A percentile compares a stretch with the other conserved stretches of the same genome.
Conservation (phyloP, 176 grass and related monocot species). For the Juncus inflexus region DNA sequence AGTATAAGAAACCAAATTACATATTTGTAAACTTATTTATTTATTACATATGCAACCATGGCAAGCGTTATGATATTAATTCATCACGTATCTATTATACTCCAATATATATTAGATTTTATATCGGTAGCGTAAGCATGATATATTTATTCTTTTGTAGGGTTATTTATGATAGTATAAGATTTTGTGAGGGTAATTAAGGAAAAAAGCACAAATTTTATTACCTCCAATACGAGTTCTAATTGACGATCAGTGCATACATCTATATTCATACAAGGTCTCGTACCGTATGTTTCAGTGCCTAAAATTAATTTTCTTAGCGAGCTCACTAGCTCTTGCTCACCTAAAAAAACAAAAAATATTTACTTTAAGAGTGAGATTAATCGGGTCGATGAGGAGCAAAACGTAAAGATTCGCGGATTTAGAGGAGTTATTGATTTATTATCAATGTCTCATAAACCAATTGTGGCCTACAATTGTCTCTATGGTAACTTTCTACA, state of each 20-base stretch:
- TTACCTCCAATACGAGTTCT: constrained; percentile 72
- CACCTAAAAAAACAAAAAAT: constrained; percentile 15
- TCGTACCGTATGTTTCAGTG: constrained; percentile 58
- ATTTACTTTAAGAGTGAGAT: constrained; percentile 52
- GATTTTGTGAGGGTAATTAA: too few species aligned
- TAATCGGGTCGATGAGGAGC: constrained; percentile 52
- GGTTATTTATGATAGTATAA: too few species aligned
- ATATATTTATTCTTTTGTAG: too few species aligned
- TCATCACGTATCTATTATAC: not conserved
- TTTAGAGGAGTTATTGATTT: constrained; percentile 96
- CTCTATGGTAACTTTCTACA: constrained; percentile 56
- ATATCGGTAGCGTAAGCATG: too few species aligned
- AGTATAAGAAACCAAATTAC: constrained; percentile 28
- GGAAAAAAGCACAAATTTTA: not conserved
- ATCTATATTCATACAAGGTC: constrained; percentile 71
- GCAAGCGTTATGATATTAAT: constrained; percentile 1
- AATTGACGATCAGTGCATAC: constrained; percentile 75
- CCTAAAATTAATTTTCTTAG: constrained; percentile 64
- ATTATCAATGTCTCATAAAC: constrained; percentile 71
- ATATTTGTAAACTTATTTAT: not conserved
- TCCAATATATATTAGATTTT: too few species aligned
- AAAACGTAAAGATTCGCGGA: constrained; percentile 62
- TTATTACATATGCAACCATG: constrained; percentile 10
- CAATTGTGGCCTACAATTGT: constrained; percentile 77
- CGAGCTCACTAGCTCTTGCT: constrained; percentile 38